A percentile compares a stretch with the other conserved stretches of the same genome.
Conservation (phyloP, 352 stramenopile species). For the Thalassiosira oceanica region DNA sequence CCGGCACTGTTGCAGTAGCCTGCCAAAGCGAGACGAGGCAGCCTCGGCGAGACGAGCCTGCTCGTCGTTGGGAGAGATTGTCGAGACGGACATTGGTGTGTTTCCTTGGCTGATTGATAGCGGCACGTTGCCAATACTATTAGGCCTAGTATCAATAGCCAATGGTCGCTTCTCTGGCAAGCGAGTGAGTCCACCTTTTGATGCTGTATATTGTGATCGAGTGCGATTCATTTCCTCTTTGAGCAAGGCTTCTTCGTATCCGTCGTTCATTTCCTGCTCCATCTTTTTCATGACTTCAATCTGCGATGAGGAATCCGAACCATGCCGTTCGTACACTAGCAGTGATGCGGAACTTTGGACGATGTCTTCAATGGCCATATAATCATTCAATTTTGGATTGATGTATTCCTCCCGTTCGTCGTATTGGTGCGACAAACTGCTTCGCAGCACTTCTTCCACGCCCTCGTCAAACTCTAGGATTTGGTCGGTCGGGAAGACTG, state of each 20-base stretch:
- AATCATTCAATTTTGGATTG: no score
- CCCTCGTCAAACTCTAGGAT: not conserved
- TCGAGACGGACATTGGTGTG: constrained; percentile 35
- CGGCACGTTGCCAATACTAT: not conserved
- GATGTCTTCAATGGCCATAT: not conserved
- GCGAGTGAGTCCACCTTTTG: not conserved
- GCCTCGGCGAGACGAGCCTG: not conserved
- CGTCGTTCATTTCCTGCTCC: constrained; percentile 2
- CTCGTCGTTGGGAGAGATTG: constrained; percentile 16
- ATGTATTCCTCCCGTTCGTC: no score
- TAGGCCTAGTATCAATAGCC: constrained; percentile 1
- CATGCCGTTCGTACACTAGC: constrained; percentile 1
- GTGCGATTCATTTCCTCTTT: no score
- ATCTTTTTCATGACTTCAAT: not conserved
- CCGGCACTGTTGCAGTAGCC: constrained; percentile 41
- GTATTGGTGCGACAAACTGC: no score
- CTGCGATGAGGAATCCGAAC: not conserved
- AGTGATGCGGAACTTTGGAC: not conserved
- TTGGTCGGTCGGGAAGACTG: not conserved
- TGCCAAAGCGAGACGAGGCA: constrained; percentile 35
- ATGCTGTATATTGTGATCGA: no score
- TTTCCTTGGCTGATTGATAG: not conserved
- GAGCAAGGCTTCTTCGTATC: not conserved
- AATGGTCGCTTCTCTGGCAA: constrained; percentile 13
- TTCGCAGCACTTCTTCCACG: not conserved